Percentiles rank a stretch among this genome's conserved stretches.
Evolutionary conservation across 2,329 filamentous ascomycete species (phyloP).

Genomic region (Aphanoascus verrucosus): DNA sequence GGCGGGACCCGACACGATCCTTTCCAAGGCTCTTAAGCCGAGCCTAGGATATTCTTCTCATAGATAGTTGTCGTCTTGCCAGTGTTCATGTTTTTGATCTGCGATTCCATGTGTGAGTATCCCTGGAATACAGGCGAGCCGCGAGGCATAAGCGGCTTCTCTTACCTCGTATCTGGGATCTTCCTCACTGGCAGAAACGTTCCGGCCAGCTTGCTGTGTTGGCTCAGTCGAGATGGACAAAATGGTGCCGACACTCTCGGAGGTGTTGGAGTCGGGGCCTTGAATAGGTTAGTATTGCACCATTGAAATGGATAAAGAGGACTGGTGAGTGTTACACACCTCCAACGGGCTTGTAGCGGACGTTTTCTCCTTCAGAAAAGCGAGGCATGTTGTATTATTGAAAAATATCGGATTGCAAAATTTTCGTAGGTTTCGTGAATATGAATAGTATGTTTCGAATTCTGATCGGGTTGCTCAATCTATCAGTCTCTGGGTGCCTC

Average conservation of each 20-base stretch:
- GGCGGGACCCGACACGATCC: background rate
- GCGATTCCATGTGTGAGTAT: background rate
- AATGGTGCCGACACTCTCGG: conserved; percentile 27
- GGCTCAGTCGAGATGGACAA: conserved; percentile 26
- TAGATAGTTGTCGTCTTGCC: conserved; percentile 12
- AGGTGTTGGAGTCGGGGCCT: conserved; percentile 27
- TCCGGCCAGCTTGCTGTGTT: conserved; percentile 23
- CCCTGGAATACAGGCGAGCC: too few relatives aligned
- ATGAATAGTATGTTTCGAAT: too few relatives aligned
- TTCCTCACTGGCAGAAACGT: conserved; percentile 25
- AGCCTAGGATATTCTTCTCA: conserved; percentile 13
- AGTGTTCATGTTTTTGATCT: conserved; percentile 13
- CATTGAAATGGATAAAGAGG: background rate
- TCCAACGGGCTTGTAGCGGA: conserved; percentile 31
- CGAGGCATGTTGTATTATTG: conserved; percentile 11
- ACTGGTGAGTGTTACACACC: conserved; percentile 18
- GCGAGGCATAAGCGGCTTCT: background rate
- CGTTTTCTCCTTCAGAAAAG: conserved; percentile 19
- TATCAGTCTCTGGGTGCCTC: too few relatives aligned
- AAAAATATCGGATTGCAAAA: background rate
- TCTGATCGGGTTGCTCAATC: too few relatives aligned
- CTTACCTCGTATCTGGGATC: conserved; percentile 30
- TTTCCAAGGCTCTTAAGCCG: conserved; percentile 2
- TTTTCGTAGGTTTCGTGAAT: background rate
- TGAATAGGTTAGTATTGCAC: background rate